Conservation (phyloP, 2,329 filamentous ascomycete species). For the Xylogone sp. region DNA sequence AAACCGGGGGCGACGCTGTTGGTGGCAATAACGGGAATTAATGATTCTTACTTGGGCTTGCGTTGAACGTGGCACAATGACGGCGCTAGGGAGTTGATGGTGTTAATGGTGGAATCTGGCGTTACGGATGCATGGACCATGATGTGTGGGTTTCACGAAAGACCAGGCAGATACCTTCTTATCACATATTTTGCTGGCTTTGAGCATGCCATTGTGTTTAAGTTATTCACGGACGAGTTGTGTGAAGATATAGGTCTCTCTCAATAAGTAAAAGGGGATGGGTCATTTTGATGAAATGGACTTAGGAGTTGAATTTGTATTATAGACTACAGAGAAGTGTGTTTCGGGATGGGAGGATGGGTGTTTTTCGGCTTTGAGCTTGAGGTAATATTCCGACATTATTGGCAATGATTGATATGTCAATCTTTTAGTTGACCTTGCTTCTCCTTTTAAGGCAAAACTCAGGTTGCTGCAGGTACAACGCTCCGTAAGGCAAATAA, state of each 20-base stretch:
- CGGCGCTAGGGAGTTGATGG: conserved; percentile 9
- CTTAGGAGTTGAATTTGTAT: neutral
- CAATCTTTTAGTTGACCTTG: neutral
- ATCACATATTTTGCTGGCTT: neutral
- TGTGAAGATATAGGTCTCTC: neutral
- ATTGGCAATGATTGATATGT: neutral
- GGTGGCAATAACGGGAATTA: conserved; percentile 19
- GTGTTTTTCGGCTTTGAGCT: neutral
- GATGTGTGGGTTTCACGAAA: neutral
- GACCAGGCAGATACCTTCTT: neutral
- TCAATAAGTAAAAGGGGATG: neutral
- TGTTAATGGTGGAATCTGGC: conserved; percentile 15
- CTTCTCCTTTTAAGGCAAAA: too few species aligned
- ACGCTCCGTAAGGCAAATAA: too few species aligned
- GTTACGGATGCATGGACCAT: conserved; percentile 17
- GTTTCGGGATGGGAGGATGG: neutral
- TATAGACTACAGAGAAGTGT: neutral
- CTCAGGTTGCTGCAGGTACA: too few species aligned
- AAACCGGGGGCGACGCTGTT: conserved; percentile 24
- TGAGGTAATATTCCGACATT: neutral
- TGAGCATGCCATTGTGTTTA: neutral
- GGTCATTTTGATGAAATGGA: neutral
- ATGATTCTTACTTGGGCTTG: conserved; percentile 6
- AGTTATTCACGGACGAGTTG: neutral
- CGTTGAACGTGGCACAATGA: conserved; percentile 5